Conservation (phyloP, 2,329 filamentous ascomycete genomes). For the Ambrosiella beaveri region DNA sequence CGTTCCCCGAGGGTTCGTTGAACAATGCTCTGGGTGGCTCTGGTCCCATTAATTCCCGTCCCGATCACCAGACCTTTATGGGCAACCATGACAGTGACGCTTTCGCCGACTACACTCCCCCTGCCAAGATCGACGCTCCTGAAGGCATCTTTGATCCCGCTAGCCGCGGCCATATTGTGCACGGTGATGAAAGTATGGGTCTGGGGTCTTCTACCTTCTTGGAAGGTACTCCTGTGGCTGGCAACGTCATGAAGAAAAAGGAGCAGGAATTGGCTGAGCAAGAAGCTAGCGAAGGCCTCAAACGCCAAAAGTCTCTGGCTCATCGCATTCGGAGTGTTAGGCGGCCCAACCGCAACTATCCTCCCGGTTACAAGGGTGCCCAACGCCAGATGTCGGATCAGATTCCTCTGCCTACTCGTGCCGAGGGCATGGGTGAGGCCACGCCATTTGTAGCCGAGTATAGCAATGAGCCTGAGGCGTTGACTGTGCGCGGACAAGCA, state of each 20-base stretch:
- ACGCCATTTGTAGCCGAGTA: constrained; percentile 36
- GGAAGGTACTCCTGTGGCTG: constrained; percentile 78
- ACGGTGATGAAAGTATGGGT: constrained; percentile 69
- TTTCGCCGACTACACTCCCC: constrained; percentile 59
- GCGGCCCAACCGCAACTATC: constrained; percentile 22
- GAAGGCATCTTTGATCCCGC: constrained; percentile 47
- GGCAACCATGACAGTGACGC: constrained; percentile 67
- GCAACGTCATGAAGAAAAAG: constrained; percentile 57
- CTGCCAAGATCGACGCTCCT: constrained; percentile 18
- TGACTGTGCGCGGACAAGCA: constrained; percentile 26
- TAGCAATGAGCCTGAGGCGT: constrained; percentile 35
- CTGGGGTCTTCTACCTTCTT: constrained; percentile 90
- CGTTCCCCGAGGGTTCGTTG: constrained; percentile 78
- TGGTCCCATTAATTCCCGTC: constrained; percentile 63
- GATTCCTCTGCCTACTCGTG: constrained; percentile 11
- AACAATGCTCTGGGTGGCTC: constrained; percentile 85
- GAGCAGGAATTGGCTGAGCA: constrained; percentile 52
- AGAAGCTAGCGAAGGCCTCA: constrained; percentile 39
- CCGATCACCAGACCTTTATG: constrained; percentile 78
- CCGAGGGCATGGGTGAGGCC: constrained; percentile 10
- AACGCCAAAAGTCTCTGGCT: constrained; percentile 86
- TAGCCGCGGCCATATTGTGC: constrained; percentile 51
- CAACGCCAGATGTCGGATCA: constrained; percentile 25
- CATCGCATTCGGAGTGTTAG: constrained; percentile 80
- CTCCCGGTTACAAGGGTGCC: constrained; percentile 26